Conservation (phyloP, 306 rosid genomes). For the Cicer cuneatum region DNA sequence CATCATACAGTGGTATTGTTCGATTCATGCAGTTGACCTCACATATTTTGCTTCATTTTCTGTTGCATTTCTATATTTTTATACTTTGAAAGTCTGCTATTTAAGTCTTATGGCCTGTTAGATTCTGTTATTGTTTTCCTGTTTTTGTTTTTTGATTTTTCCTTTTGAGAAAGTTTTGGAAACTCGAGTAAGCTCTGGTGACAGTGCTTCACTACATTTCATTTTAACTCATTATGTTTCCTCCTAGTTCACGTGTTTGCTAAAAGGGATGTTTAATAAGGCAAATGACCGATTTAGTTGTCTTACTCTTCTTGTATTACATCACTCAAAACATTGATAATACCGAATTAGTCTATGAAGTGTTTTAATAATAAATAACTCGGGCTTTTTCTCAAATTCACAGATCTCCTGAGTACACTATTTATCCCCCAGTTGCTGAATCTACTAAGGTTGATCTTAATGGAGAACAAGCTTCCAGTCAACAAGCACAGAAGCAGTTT, state of each 20-base stretch:
- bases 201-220: conserved; percentile 10
- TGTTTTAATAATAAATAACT: conserved; percentile 19
- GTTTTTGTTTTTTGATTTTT: neutral
- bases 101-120: neutral
- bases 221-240: conserved; percentile 15
- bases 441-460: conserved; percentile 45
- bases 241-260: conserved; percentile 2
- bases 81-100: neutral
- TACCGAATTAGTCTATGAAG: conserved; percentile 16
- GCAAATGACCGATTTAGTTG: neutral
- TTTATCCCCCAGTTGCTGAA: conserved; percentile 55
- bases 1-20: neutral
- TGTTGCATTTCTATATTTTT: neutral
- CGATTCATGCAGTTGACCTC: neutral
- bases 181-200: neutral
- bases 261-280: conserved; percentile 23
- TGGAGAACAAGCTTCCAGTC: conserved; percentile 57
- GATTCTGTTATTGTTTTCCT: neutral
- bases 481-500: conserved; percentile 55
- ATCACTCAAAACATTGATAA: conserved; percentile 26
- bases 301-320: conserved; percentile 22
- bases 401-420: conserved; percentile 73
- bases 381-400: conserved; percentile 25
- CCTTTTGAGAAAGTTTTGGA: neutral
- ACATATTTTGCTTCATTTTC: neutral